Percentiles rank a stretch among this genome's conserved stretches.
phyloP scores from a whole-genome alignment of 805 yeast species.

The Yamadazyma sp. region DNA sequence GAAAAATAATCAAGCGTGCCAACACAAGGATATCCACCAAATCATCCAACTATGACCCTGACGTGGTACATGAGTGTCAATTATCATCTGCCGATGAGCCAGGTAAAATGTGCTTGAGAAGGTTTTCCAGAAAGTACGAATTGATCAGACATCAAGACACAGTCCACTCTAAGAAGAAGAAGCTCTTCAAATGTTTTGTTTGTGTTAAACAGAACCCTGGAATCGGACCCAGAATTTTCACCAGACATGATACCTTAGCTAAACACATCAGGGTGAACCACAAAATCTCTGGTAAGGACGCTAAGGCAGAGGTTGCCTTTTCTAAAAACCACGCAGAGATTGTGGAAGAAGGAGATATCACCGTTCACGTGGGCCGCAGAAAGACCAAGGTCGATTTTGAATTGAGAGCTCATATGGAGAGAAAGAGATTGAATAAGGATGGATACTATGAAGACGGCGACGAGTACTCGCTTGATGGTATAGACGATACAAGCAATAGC shows the following conservation, averaged over 20 bases:
- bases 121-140: slow-evolving; percentile 72
- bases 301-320: slow-evolving; percentile 47
- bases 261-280: slow-evolving; percentile 69
- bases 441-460: slow-evolving; percentile 14
- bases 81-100: slow-evolving; percentile 46
- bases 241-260: slow-evolving; percentile 91
- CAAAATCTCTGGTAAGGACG: slow-evolving; percentile 46
- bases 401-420: slow-evolving; percentile 46
- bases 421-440: slow-evolving; percentile 22
- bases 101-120: slow-evolving; percentile 37
- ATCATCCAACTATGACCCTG: slow-evolving; percentile 47
- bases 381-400: slow-evolving; percentile 48
- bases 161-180: slow-evolving; percentile 85
- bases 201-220: slow-evolving; percentile 71
- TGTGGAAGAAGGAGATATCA: slow-evolving; percentile 48
- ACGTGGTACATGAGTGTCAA: slow-evolving; percentile 47
- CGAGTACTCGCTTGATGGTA: slow-evolving; percentile 12
- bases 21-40: slow-evolving; percentile 20
- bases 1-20: slow-evolving; percentile 12
- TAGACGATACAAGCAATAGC: slow-evolving; percentile 5
- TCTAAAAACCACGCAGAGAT: slow-evolving; percentile 47
- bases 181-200: slow-evolving; percentile 79
- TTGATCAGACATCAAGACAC: slow-evolving; percentile 94
- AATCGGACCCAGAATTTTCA: slow-evolving; percentile 71
- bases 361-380: slow-evolving; percentile 46